phyloP scores from a whole-genome alignment of 495 filamentous ascomycete species.

The Tuber borchii region DNA sequence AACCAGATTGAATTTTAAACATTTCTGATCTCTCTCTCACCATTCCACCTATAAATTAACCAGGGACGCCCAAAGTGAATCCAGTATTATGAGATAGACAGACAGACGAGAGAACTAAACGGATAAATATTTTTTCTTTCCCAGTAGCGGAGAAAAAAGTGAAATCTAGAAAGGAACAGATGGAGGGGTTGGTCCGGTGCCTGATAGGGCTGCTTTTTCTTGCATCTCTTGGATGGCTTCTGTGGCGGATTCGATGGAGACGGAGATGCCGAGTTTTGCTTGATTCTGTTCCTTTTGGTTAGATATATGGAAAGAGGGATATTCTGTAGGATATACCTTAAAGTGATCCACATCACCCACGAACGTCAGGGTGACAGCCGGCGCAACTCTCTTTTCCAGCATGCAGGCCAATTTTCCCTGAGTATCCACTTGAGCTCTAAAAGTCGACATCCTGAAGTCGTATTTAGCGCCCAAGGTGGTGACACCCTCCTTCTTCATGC shows the following conservation, averaged over 20 bases:
- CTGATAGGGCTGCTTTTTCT: slow-evolving; percentile 55
- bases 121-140: neutral
- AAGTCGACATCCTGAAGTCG: slow-evolving; percentile 89
- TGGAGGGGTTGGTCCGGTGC: slow-evolving; percentile 46
- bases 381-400: slow-evolving; percentile 89
- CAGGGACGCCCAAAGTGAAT: neutral
- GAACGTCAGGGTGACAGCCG: slow-evolving; percentile 84
- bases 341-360: slow-evolving; percentile 94
- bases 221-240: slow-evolving; percentile 92
- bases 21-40: neutral
- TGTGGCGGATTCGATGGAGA: slow-evolving; percentile 81
- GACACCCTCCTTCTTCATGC: slow-evolving; percentile 70
- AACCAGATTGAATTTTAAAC: neutral
- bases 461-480: slow-evolving; percentile 95
- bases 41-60: slow-evolving; percentile 4
- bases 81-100: neutral
- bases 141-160: neutral
- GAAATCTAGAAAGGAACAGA: slow-evolving; percentile 49
- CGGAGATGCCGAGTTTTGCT: slow-evolving; percentile 87
- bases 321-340: slow-evolving; percentile 58
- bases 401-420: slow-evolving; percentile 86
- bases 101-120: neutral
- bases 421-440: slow-evolving; percentile 92
- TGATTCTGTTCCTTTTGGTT: slow-evolving; percentile 59
- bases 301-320: slow-evolving; percentile 21